Evolutionary conservation across 2,329 filamentous ascomycete species (phyloP).

Genomic region (Leptographium radiaticola): DNA sequence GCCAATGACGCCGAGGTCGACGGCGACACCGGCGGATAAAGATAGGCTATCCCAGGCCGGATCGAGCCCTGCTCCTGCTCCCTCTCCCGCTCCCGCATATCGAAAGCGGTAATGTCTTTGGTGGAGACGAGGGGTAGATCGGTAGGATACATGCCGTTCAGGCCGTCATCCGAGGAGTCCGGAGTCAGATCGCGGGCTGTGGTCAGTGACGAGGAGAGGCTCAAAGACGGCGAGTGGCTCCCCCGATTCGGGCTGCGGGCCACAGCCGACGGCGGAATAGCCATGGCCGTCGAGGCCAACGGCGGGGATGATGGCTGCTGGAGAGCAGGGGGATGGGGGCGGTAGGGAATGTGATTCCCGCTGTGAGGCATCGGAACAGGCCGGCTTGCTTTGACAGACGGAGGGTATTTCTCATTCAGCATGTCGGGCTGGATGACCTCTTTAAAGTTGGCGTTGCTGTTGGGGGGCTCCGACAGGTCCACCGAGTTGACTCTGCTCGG

Average conservation of each 20-base stretch:
- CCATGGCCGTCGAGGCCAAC: background rate
- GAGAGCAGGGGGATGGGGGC: constrained; percentile 9
- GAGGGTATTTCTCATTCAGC: constrained; percentile 28
- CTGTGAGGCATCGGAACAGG: background rate
- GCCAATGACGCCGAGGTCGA: constrained; percentile 11
- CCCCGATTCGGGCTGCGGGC: background rate
- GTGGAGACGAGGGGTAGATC: constrained; percentile 39
- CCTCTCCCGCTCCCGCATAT: constrained; percentile 23
- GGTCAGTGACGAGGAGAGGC: background rate
- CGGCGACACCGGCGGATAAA: constrained; percentile 18
- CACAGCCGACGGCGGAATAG: background rate
- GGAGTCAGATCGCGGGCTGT: background rate
- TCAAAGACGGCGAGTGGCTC: background rate
- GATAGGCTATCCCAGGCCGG: constrained; percentile 27
- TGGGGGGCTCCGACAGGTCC: constrained; percentile 8
- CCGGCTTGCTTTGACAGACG: constrained; percentile 20
- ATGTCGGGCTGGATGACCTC: constrained; percentile 22
- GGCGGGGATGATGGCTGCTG: constrained; percentile 1
- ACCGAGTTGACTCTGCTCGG: constrained; percentile 19
- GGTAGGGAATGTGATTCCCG: constrained; percentile 7
- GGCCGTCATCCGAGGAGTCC: constrained; percentile 19
- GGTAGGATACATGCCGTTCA: constrained; percentile 18
- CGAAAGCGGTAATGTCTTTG: constrained; percentile 36
- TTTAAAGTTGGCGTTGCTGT: constrained; percentile 17
- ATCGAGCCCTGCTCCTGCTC: constrained; percentile 25